Evolutionary conservation across 345 rosid genomes (phyloP), one percentile per base, ranked within the genome.

Genomic region (Eucalyptus brandiana): DNA sequence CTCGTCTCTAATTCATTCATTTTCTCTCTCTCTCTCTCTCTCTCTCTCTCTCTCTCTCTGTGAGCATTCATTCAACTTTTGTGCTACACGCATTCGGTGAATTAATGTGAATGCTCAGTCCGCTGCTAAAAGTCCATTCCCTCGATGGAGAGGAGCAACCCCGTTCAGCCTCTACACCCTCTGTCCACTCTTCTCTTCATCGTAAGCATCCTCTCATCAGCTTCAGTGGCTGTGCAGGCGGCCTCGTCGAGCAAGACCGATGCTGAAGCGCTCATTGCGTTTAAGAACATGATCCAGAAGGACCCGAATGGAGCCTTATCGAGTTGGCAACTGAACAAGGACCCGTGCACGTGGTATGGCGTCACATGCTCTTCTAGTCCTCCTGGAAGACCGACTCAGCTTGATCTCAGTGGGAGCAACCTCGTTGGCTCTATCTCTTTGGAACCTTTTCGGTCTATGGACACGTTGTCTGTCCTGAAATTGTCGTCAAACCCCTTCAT

Each of bases 311-410:
- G 93, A 89, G 94, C 89, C 56, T 90, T 97, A 23, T 94, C 96
- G 23, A 91, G 91, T 2, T 97, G 99, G 99, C 37, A 92, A 56
- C 92, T 92, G 23, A 87, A 89, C 21, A 93, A 90, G 69, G 93
- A 90, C 50, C 97, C 94, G 32, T 96, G 99, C 91, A 89, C 81
- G 67, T 97, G 96, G 93, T 91, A 93, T 88, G 99, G 99, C 49
- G 93, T 96, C 81, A 92, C 96, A 53, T 97, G 99, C 93, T 88
- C 95, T 24, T 72, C 81, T 37, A 34, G 81, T 37, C 26, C 83
- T 76, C 89, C 65, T 8, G 95, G 97, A 87, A 93, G 99, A 89
- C 95, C 92, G 86, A 92, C 94, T 34, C 95, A 93, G 90, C 94
- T 97, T 51, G 95, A 97, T 89, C 99, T 97, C 88, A 93, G 90